These are phyloP conservation scores for Microbotryomycetes sp. DNA, from an alignment of 1,284 basidiomycete species.

Conservation along the genomic window DNA sequence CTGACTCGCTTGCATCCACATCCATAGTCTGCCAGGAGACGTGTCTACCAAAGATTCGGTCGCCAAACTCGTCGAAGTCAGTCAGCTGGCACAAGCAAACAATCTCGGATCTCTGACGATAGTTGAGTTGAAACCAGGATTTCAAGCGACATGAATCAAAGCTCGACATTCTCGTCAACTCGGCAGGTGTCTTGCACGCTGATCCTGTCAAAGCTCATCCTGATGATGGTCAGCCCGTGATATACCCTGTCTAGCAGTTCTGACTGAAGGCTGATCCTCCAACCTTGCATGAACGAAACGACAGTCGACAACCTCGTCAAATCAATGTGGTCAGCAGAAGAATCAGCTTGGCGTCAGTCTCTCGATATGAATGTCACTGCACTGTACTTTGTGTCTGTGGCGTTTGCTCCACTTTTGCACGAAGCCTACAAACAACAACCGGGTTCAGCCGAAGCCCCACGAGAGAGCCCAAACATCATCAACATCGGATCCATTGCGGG, in stretches of 20 bases:
- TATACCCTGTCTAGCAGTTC: not conserved
- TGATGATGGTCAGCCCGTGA: constrained; percentile 3
- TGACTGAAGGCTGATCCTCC: not conserved
- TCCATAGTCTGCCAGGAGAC: constrained; percentile 8
- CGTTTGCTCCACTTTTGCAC: constrained; percentile 2
- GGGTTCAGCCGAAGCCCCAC: not conserved
- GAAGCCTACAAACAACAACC: not conserved
- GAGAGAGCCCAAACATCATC: constrained; percentile 3
- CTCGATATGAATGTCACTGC: constrained; percentile 6
- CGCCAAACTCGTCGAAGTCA: constrained; percentile 6
- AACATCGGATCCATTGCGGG: constrained; percentile 11
- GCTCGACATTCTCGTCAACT: constrained; percentile 12
- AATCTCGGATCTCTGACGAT: not conserved
- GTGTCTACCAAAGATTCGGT: constrained; percentile 5
- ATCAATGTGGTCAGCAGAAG: not conserved
- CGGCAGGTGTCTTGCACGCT: not conserved
- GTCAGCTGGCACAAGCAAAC: not conserved
- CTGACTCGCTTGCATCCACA: too few species aligned
- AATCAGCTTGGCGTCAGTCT: constrained; percentile 1
- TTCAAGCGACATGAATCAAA: not conserved
- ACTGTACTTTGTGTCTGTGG: constrained; percentile 10
- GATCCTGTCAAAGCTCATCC: constrained; percentile 3
- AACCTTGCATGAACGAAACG: not conserved
- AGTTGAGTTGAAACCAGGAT: not conserved
- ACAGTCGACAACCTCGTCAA: constrained; percentile 3